phyloP scores from a whole-genome alignment of 306 rosid species.

The Bauhinia variegata region DNA sequence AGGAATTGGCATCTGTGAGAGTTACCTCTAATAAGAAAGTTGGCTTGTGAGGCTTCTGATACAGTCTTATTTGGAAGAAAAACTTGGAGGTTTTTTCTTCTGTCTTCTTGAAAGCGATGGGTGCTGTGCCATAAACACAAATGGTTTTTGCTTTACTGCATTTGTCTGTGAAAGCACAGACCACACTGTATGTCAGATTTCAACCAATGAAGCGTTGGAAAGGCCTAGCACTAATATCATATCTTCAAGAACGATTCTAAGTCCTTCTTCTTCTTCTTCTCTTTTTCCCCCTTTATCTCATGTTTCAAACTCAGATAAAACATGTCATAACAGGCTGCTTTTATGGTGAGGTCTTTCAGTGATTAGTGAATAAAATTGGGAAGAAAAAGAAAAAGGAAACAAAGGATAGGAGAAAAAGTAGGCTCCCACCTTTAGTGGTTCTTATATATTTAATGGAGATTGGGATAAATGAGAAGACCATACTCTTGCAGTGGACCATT shows the following conservation, averaged over 20 bases:
- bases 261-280: conserved; percentile 36
- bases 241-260: conserved; percentile 26
- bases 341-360: conserved; percentile 28
- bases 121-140: conserved; percentile 46
- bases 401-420: conserved; percentile 38
- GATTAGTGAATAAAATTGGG: conserved; percentile 27
- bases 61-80: conserved; percentile 36
- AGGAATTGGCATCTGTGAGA: conserved; percentile 37
- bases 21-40: conserved; percentile 29
- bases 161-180: conserved; percentile 68
- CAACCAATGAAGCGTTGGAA: conserved; percentile 50
- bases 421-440: conserved; percentile 35
- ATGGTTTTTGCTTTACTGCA: conserved; percentile 45
- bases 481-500: conserved; percentile 40
- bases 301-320: conserved; percentile 6
- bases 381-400: conserved; percentile 29
- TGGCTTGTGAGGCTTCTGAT: conserved; percentile 34
- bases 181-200: conserved; percentile 50
- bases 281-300: conserved; percentile 4
- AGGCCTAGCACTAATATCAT: conserved; percentile 36
- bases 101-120: conserved; percentile 39
- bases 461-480: conserved; percentile 39
- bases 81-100: conserved; percentile 34
- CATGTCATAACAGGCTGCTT: conserved; percentile 24
- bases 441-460: conserved; percentile 36